A percentile compares a stretch with the other conserved stretches of the same genome.
These are phyloP conservation scores for Yamadazyma blattariae DNA, from an alignment of 1,139 yeast genomes.

Conservation along the genomic window DNA sequence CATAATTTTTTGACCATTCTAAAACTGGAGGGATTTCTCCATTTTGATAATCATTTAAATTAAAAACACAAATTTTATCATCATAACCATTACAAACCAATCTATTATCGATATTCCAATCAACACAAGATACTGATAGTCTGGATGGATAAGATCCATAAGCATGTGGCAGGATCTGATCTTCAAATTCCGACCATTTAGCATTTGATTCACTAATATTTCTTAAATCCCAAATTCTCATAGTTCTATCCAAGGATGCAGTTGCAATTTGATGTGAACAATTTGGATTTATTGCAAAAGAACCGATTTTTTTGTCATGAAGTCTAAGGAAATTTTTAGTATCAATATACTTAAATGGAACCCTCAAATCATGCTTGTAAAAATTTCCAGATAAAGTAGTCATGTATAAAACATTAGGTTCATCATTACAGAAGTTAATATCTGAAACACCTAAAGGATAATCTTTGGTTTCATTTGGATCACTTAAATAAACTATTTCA, in stretches of 20 bases:
- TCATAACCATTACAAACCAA: conserved; percentile 93
- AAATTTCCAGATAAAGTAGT: conserved; percentile 81
- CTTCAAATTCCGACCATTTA: conserved; percentile 36
- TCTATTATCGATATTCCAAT: conserved; percentile 75
- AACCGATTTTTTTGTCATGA: conserved; percentile 90
- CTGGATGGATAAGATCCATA: conserved; percentile 69
- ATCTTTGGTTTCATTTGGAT: conserved; percentile 40
- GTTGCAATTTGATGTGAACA: conserved; percentile 64
- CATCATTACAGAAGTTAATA: conserved; percentile 47
- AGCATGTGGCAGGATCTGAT: conserved; percentile 45
- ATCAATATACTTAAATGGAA: conserved; percentile 29
- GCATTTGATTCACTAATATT: conserved; percentile 38
- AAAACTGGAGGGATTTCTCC: conserved; percentile 19
- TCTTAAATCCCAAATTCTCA: conserved; percentile 85
- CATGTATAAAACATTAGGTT: conserved; percentile 55
- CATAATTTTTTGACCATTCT: conserved; percentile 25
- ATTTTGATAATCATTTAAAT: conserved; percentile 19
- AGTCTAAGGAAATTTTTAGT: conserved; percentile 47
- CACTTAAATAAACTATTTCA: conserved; percentile 55
- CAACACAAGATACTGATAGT: conserved; percentile 79
- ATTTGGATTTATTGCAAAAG: conserved; percentile 75
- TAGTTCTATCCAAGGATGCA: conserved; percentile 80
- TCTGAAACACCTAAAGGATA: conserved; percentile 58
- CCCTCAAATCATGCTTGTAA: conserved; percentile 65
- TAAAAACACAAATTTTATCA: conserved; percentile 65